Evolutionary conservation across 108 stramenopile genomes (phyloP).

Genomic region (Asterionellopsis glacialis): DNA sequence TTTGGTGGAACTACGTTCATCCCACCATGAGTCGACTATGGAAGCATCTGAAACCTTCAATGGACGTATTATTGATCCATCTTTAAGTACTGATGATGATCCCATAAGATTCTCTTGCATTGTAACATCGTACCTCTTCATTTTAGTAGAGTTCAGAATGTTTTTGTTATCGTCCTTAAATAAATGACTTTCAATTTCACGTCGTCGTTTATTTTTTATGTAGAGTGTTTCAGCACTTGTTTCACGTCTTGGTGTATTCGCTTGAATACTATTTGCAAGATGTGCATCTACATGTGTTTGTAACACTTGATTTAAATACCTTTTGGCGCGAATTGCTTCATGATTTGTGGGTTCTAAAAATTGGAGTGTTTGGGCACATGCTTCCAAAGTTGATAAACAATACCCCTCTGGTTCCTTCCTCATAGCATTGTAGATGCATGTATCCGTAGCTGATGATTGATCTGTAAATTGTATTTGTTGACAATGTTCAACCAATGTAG

Average conservation of each 20-base stretch:
- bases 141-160: no score
- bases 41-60: constrained; percentile 4
- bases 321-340: constrained; percentile 4
- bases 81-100: background rate
- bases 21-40: constrained; percentile 13
- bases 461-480: constrained; percentile 36
- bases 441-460: constrained; percentile 7
- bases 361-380: constrained; percentile 32
- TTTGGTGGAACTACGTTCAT: constrained; percentile 1
- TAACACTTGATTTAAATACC: constrained; percentile 14
- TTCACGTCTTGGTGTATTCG: constrained; percentile 3
- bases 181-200: constrained; percentile 11
- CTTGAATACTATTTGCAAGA: constrained; percentile 10
- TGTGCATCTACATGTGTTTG: constrained; percentile 22
- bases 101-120: no score
- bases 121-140: no score
- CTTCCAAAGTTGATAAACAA: constrained; percentile 54
- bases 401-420: constrained; percentile 45
- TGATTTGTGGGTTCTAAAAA: constrained; percentile 23
- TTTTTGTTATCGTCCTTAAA: background rate
- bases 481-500: constrained; percentile 29
- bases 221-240: constrained; percentile 4
- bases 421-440: constrained; percentile 36
- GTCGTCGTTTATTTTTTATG: constrained; percentile 14
- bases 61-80: background rate